phyloP scores from a whole-genome alignment of 192 early-diverging fungal species.

The Backusella mclennaniae region DNA sequence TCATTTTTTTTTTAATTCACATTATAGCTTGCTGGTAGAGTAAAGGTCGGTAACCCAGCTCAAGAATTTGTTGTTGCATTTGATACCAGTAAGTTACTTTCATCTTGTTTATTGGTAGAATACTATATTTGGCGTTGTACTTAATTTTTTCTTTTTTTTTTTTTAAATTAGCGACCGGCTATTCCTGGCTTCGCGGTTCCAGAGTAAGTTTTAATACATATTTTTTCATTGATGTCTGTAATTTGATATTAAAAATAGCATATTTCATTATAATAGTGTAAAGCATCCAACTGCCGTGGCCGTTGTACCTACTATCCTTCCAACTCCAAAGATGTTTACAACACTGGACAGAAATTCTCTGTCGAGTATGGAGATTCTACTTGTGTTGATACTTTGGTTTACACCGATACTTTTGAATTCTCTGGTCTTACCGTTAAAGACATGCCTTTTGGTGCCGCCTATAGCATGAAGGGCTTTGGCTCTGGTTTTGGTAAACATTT shows the following conservation, averaged over 20 bases:
- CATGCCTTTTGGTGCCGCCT: slow-evolving; percentile 38
- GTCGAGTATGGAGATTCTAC: slow-evolving; percentile 26
- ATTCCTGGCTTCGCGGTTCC: slow-evolving; percentile 36
- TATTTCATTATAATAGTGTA: slow-evolving; percentile 21
- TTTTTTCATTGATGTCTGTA: neutral
- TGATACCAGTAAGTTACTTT: slow-evolving; percentile 60
- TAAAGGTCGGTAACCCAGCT: slow-evolving; percentile 81
- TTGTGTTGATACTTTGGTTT: slow-evolving; percentile 35
- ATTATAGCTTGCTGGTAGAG: slow-evolving; percentile 79
- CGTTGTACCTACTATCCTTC: slow-evolving; percentile 38
- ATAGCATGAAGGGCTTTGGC: slow-evolving; percentile 34
- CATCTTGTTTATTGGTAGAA: neutral
- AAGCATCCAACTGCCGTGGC: slow-evolving; percentile 28
- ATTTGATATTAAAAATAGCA: neutral
- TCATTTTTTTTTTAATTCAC: neutral
- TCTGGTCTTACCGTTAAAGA: slow-evolving; percentile 26
- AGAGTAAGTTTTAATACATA: slow-evolving; percentile 16
- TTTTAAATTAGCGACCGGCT: slow-evolving; percentile 28
- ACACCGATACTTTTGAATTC: slow-evolving; percentile 30
- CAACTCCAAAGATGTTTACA: slow-evolving; percentile 12
- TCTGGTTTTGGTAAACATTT: slow-evolving; percentile 22
- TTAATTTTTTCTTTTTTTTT: slow-evolving; percentile 2
- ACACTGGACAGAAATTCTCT: slow-evolving; percentile 33
- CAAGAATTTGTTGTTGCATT: slow-evolving; percentile 92
- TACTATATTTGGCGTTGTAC: slow-evolving; percentile 13